A percentile compares a stretch with the other conserved stretches of the same genome.
phyloP scores from a whole-genome alignment of 495 filamentous ascomycete species.

The Xylaria telfairii region DNA sequence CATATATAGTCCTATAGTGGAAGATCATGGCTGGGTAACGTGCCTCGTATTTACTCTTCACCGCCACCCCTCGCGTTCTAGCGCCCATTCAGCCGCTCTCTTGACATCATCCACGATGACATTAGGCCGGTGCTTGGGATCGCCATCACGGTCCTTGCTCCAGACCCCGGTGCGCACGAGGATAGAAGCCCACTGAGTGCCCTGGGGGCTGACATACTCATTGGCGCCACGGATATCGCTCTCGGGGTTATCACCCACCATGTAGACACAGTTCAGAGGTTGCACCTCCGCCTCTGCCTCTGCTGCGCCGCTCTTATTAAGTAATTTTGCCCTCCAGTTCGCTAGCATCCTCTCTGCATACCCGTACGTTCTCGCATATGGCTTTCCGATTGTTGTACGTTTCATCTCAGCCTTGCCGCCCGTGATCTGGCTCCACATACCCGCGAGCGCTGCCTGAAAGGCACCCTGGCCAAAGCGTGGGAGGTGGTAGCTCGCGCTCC shows the following conservation, averaged over 20 bases:
- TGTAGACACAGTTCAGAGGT: slow-evolving; percentile 74
- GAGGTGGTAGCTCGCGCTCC: slow-evolving; percentile 82
- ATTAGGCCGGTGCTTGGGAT: slow-evolving; percentile 51
- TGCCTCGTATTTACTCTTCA: slow-evolving; percentile 23
- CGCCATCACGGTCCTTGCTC: slow-evolving; percentile 51
- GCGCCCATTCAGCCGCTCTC: slow-evolving; percentile 50
- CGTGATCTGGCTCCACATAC: slow-evolving; percentile 77
- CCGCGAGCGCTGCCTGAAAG: slow-evolving; percentile 81
- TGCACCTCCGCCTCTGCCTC: slow-evolving; percentile 17
- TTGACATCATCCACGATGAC: slow-evolving; percentile 68
- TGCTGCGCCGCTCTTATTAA: slow-evolving; percentile 41
- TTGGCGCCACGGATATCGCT: slow-evolving; percentile 94
- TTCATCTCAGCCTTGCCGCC: slow-evolving; percentile 65
- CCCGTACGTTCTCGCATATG: slow-evolving; percentile 73
- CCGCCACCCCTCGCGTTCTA: slow-evolving; percentile 49
- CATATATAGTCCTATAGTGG: not conserved
- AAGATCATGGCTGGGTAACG: not conserved
- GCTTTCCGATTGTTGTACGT: slow-evolving; percentile 83
- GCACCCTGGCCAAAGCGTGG: slow-evolving; percentile 92
- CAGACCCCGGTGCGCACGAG: slow-evolving; percentile 89
- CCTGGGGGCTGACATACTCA: slow-evolving; percentile 65
- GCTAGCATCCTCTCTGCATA: slow-evolving; percentile 80
- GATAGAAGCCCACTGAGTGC: slow-evolving; percentile 78
- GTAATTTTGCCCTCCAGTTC: slow-evolving; percentile 59
- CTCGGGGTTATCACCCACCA: slow-evolving; percentile 98